Base-by-base conservation (phyloP, 139 green algal genomes). In the Chlorella sp. region DNA sequence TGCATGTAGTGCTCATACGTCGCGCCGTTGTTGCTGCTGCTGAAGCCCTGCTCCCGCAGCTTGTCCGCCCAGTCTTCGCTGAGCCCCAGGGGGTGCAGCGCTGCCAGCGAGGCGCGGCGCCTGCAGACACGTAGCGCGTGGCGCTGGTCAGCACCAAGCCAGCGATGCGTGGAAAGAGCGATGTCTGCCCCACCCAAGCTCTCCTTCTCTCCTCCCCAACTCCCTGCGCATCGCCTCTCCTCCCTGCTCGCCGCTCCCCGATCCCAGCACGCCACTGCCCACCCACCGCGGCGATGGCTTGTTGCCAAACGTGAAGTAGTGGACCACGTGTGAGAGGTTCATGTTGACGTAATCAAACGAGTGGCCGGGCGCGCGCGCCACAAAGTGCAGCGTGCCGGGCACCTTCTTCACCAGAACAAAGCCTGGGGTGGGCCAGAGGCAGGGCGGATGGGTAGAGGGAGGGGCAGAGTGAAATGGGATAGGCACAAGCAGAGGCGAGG, bases 371-470 rank as follows among this genome's bases (percentile, higher is more conserved):
- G 85, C 85, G 61, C 91, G 88, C 17, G 93, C 90, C 31, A 89
- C 77, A 74, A 97, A 95, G 85, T 95, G 91, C 50, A 97, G 74
- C 15, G 91, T 95, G 36, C 93, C 93, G 1, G 93, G 93, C 33
- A 98, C 95, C 90, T 98, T 98, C 84, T 99, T 98, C 45, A 98
- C 95, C 51, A 98, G 86, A 51, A 98, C 91, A 88, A 99, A 98
- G 19, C 95, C 95, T 79, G 92, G 72, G 29, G 55, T 35, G 2
- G 71, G 29, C 29, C 25, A 50, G 17, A n/a, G n/a, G n/a, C n/a
- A n/a, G n/a, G n/a, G n/a, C n/a, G n/a, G n/a, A n/a, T n/a, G n/a
- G n/a, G n/a, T n/a, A n/a, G n/a, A n/a, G n/a, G n/a, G n/a, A n/a
- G 61, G 6, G 62, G 40, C 33, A 8, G 59, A 8, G 33, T 3